These are phyloP conservation scores for Fusarium pininemorale DNA, from an alignment of 2,329 filamentous ascomycete genomes.

Conservation along the genomic window DNA sequence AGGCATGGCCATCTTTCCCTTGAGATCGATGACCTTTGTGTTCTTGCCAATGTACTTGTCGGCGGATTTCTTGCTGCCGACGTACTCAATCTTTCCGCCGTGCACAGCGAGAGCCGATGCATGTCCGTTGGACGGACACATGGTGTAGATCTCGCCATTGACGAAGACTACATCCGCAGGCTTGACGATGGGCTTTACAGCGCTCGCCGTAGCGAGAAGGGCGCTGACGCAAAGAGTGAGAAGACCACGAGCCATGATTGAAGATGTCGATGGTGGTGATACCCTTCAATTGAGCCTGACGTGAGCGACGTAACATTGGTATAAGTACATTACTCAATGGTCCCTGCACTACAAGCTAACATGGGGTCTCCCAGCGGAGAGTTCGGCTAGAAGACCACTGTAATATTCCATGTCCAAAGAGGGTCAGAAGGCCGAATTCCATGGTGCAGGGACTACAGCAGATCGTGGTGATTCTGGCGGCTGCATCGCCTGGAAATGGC, in stretches of 20 bases:
- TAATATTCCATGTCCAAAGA: neutral
- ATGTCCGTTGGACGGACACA: slow-evolving; percentile 21
- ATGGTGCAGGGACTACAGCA: neutral
- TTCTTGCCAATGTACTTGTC: slow-evolving; percentile 36
- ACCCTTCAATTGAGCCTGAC: neutral
- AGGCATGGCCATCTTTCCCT: slow-evolving; percentile 45
- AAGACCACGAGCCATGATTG: slow-evolving; percentile 28
- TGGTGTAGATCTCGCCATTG: slow-evolving; percentile 43
- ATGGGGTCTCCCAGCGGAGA: neutral
- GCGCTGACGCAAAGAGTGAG: slow-evolving; percentile 24
- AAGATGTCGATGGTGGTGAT: neutral
- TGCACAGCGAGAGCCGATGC: slow-evolving; percentile 34
- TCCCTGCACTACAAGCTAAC: neutral
- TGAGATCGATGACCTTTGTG: slow-evolving; percentile 40
- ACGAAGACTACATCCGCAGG: slow-evolving; percentile 39
- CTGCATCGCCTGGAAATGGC: slow-evolving; percentile 5
- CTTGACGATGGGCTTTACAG: neutral
- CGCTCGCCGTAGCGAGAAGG: slow-evolving; percentile 12
- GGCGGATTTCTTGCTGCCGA: slow-evolving; percentile 28
- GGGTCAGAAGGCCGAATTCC: neutral
- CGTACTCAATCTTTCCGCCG: slow-evolving; percentile 34
- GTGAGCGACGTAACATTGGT: neutral
- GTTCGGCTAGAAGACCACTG: neutral
- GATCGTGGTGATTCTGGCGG: neutral
- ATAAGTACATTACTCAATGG: neutral